Conservation (phyloP, 306 rosid genomes). For the Lablab purpureus region DNA sequence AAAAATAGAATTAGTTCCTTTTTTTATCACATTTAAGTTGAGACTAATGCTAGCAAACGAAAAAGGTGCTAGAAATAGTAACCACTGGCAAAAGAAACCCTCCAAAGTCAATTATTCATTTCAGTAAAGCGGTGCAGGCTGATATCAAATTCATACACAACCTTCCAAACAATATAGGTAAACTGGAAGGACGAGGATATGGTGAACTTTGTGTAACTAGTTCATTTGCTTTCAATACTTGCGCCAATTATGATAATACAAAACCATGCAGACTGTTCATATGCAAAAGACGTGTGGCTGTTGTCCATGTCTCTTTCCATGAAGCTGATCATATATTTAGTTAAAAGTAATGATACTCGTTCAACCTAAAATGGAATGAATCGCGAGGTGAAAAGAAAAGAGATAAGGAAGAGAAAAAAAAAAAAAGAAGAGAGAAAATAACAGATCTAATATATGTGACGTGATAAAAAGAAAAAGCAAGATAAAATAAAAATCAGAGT, state of each 20-base stretch:
- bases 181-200: not conserved
- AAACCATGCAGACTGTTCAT: not conserved
- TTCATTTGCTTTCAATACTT: not conserved
- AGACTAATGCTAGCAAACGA: not conserved
- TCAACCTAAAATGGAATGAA: not conserved
- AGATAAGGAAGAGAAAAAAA: no score
- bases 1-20: not conserved
- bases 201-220: not conserved
- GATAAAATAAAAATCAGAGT: no score
- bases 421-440: no score
- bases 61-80: not conserved
- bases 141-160: not conserved
- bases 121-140: not conserved
- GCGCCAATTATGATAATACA: not conserved
- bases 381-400: not conserved
- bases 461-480: no score
- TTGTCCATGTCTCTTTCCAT: not conserved
- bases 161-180: not conserved
- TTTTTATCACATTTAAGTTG: not conserved
- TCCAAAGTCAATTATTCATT: not conserved
- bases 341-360: not conserved
- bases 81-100: not conserved
- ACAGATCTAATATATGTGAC: no score
- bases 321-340: not conserved
- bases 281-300: not conserved